Evolutionary conservation across 352 stramenopile genomes (phyloP).

Genomic region (Stephanocyclus meneghinianus): DNA sequence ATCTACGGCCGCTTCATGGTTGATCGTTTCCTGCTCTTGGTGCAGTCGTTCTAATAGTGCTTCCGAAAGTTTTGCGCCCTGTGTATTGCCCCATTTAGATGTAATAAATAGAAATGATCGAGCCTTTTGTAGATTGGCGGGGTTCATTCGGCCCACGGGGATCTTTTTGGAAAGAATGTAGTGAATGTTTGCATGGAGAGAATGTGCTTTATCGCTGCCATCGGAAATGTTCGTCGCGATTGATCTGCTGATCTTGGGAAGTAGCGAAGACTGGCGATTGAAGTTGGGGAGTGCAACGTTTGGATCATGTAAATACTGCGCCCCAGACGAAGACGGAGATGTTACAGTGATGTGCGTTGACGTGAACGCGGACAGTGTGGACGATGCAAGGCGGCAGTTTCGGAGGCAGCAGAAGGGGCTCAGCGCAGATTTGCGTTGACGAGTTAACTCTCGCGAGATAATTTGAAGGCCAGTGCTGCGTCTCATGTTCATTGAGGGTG

Average conservation of each 20-base stretch:
- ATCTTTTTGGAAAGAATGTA: slow-evolving; percentile 21
- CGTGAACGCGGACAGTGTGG: background rate
- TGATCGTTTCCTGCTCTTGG: slow-evolving; percentile 13
- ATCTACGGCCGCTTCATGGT: slow-evolving; percentile 17
- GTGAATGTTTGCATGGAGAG: slow-evolving; percentile 31
- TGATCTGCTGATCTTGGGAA: background rate
- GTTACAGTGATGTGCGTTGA: background rate
- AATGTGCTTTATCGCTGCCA: background rate
- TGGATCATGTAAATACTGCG: background rate
- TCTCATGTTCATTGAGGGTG: background rate
- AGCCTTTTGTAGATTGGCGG: slow-evolving; percentile 22
- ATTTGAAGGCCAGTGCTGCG: background rate
- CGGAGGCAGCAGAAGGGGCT: background rate
- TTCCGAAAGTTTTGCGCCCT: slow-evolving; percentile 37
- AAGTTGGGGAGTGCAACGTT: background rate
- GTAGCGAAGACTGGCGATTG: background rate
- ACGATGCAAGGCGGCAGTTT: background rate
- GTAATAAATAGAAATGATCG: slow-evolving; percentile 37
- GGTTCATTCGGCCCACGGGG: slow-evolving; percentile 17
- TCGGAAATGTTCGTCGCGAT: background rate
- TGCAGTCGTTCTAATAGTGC: slow-evolving; percentile 36
- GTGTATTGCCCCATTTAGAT: slow-evolving; percentile 42
- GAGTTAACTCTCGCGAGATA: background rate
- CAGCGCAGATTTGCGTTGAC: background rate
- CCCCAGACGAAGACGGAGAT: background rate